Evolutionary conservation across 768 basidiomycete species (phyloP), one percentile per base, ranked within the genome.

Genomic region (Cyclocybe cylindracea): DNA sequence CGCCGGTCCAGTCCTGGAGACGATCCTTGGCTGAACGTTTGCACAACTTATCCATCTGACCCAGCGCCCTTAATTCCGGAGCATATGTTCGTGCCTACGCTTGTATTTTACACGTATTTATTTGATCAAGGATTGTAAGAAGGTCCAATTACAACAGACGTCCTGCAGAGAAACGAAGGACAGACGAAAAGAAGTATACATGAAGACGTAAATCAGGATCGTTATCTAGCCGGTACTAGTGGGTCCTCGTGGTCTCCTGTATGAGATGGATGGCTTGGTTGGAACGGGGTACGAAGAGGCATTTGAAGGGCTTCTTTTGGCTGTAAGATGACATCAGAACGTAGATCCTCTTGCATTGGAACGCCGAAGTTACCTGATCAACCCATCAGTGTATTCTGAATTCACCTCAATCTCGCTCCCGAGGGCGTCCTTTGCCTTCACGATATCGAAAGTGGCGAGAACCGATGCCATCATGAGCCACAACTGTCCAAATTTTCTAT

Each of bases 381-480:
- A 16, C n/a, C 18, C 40, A 51, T 46, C 13, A 33, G 45, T 45
- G 13, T 19, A 44, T 32, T 19, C 29, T n/a, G 46, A 37, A 31
- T 14, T 24, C 14, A 62, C 52, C 24, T 40, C 19, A 8, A 44
- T 19, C n/a, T 51, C 58, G 3, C 52, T 46, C 19, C 48, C 51
- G n/a, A 43, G 45, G 0, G 47, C 56, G 13, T 54, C 50, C 31
- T 10, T 44, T 9, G 43, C 43, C 9, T 18, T 16, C n/a, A 9
- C n/a, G 16, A 44, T 18, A 19, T 10, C 19, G 31, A 44, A 44
- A 8, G 29, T 31, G 8, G 43, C 16, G 16, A 44, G 31, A 44
- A 44, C n/a, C 3, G n/a, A 44, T 8, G 29, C 43, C 3, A 44
- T 44, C 11, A 32, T 46, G 4, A 24, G 24, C 24, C 24, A 24